A percentile compares a stretch with the other conserved stretches of the same genome.
These are phyloP conservation scores for Aegilops bicornis DNA, from an alignment of 176 grass and related monocot species.

Conservation along the genomic window DNA sequence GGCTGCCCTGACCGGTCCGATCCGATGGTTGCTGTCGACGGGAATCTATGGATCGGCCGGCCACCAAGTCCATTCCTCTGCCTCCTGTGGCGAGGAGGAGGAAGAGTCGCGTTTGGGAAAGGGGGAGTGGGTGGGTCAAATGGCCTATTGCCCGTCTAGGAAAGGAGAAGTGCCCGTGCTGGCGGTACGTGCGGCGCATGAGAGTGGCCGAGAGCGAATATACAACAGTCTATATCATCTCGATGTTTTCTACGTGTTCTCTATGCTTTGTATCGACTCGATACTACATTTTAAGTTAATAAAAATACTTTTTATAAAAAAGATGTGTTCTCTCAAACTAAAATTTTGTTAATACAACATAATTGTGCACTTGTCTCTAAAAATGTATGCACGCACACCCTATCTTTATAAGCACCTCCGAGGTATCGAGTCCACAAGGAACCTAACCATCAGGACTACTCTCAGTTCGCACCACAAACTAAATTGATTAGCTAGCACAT, in stretches of 20 bases:
- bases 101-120: neutral
- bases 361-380: too few relatives aligned
- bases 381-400: too few relatives aligned
- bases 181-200: neutral
- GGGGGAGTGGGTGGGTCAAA: neutral
- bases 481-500: neutral
- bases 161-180: neutral
- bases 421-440: too few relatives aligned
- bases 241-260: neutral
- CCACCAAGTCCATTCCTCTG: neutral
- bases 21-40: constrained; percentile 4
- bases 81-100: neutral
- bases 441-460: too few relatives aligned
- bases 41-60: neutral
- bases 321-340: too few relatives aligned
- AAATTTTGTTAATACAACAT: too few relatives aligned
- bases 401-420: too few relatives aligned
- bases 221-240: neutral
- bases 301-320: too few relatives aligned
- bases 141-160: constrained; percentile 13
- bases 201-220: neutral
- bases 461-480: too few relatives aligned
- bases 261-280: too few relatives aligned
- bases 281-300: too few relatives aligned
- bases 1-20: neutral